phyloP scores from a whole-genome alignment of 108 stramenopile genomes.

The Asterionellopsis glacialis region DNA sequence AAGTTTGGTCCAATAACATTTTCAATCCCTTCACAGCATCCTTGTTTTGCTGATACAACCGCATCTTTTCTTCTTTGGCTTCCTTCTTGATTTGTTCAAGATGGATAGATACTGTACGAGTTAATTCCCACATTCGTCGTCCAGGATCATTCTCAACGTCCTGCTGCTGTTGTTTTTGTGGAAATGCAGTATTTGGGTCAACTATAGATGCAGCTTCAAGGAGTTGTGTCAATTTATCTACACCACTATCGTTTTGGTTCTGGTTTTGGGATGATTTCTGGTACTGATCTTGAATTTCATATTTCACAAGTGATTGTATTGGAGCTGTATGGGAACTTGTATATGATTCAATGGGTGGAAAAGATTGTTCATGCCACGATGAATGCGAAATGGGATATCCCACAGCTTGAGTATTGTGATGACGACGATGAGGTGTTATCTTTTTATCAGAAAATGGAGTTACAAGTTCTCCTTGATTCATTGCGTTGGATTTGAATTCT shows the following conservation, averaged over 20 bases:
- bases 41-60: constrained; percentile 2
- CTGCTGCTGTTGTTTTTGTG: constrained; percentile 1
- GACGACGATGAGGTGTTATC: background rate
- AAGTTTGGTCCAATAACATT: constrained; percentile 7
- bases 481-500: too few relatives aligned
- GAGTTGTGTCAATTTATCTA: constrained; percentile 10
- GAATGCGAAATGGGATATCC: too few relatives aligned
- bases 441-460: too few relatives aligned
- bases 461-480: too few relatives aligned
- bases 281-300: background rate
- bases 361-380: constrained; percentile 18
- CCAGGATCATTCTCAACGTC: constrained; percentile 7
- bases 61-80: constrained; percentile 2
- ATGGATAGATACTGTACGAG: background rate
- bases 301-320: constrained; percentile 17
- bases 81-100: constrained; percentile 7
- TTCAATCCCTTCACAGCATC: constrained; percentile 4
- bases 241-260: background rate
- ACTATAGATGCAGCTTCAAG: constrained; percentile 3
- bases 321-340: constrained; percentile 12
- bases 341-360: constrained; percentile 28
- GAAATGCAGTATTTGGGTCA: constrained; percentile 4
- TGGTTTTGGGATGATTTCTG: constrained; percentile 7
- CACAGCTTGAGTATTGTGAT: constrained; percentile 12
- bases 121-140: constrained; percentile 1